Percentiles rank a stretch among this genome's conserved stretches.
phyloP scores from a whole-genome alignment of 805 yeast species.

The Suhomyces prunicola region DNA sequence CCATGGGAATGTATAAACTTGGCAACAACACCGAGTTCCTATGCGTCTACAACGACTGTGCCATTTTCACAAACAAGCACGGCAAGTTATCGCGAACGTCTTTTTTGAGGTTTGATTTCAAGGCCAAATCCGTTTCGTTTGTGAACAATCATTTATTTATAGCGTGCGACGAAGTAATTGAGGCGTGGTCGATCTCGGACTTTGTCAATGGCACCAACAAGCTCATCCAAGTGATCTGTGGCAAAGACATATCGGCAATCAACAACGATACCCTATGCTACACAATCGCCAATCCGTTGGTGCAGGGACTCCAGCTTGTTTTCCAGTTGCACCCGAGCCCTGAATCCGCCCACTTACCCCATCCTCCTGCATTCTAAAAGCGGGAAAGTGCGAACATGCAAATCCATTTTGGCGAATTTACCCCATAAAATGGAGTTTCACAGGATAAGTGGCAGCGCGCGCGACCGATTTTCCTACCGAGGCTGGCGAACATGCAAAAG shows the following conservation, averaged over 20 bases:
- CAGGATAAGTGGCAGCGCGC: neutral
- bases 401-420: neutral
- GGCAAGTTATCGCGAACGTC: constrained; percentile 50
- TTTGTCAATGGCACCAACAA: constrained; percentile 42
- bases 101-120: constrained; percentile 42
- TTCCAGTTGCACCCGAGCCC: constrained; percentile 30
- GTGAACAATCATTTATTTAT: constrained; percentile 35
- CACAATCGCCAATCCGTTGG: constrained; percentile 63
- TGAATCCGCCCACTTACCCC: neutral
- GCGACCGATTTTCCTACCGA: neutral
- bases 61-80: constrained; percentile 58
- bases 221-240: constrained; percentile 66
- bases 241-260: constrained; percentile 53
- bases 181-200: constrained; percentile 59
- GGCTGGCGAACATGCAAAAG: neutral
- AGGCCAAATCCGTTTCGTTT: constrained; percentile 36
- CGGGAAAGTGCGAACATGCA: neutral
- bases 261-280: constrained; percentile 21
- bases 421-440: neutral
- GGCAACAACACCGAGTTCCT: constrained; percentile 48
- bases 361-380: neutral
- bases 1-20: constrained; percentile 65
- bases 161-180: constrained; percentile 64
- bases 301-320: constrained; percentile 59
- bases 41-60: constrained; percentile 68